Conservation (phyloP, 176 grass and related monocot species). For the Avena atlantica region DNA sequence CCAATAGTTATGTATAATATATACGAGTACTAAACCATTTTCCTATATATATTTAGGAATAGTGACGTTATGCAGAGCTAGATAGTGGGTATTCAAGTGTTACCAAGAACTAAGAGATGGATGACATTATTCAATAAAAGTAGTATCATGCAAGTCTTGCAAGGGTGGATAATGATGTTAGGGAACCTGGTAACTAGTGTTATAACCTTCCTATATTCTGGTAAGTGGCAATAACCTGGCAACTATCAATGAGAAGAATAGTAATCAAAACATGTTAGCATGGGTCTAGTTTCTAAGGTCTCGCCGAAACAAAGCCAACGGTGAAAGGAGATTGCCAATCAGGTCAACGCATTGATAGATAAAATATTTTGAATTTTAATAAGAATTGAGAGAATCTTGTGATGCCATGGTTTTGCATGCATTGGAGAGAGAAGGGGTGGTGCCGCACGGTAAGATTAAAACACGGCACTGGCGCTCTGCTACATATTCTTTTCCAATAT, state of each 20-base stretch:
- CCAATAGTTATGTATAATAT: too few relatives aligned
- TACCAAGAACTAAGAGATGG: too few relatives aligned
- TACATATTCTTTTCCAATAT: neutral
- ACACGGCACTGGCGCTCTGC: neutral
- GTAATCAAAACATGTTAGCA: neutral
- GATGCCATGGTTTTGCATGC: neutral
- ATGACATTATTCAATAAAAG: neutral
- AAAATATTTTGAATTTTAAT: neutral
- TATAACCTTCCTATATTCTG: neutral
- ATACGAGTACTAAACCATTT: too few relatives aligned
- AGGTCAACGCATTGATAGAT: neutral
- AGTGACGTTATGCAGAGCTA: neutral
- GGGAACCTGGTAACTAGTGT: neutral
- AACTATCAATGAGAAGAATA: neutral
- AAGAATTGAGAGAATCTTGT: neutral
- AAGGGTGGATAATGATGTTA: neutral
- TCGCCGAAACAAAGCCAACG: neutral
- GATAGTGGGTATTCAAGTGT: too few relatives aligned
- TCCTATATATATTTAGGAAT: neutral
- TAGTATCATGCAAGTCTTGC: neutral
- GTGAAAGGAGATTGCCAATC: neutral
- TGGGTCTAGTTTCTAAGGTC: neutral
- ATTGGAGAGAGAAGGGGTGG: neutral
- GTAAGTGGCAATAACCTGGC: neutral
- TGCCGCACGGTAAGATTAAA: neutral